Percentiles rank a stretch among this genome's conserved stretches.
phyloP scores from a whole-genome alignment of 345 rosid genomes.

The Clausena lansium region DNA sequence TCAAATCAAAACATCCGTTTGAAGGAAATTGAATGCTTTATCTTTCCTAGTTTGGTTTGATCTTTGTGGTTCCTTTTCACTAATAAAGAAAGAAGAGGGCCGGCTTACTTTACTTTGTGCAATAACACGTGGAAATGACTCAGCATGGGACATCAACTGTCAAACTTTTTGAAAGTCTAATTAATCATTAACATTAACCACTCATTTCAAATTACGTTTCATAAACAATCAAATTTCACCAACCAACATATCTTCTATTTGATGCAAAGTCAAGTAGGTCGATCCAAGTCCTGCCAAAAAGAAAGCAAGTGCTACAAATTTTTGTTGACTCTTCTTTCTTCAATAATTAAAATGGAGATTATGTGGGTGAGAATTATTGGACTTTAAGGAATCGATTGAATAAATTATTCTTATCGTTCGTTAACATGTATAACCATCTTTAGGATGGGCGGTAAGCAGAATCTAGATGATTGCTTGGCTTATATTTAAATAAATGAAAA shows the following conservation, averaged over 20 bases:
- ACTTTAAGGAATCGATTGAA: constrained; percentile 6
- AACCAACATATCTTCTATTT: not conserved
- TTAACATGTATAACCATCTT: not conserved
- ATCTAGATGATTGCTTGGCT: constrained; percentile 18
- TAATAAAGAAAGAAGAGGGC: not conserved
- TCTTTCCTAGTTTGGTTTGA: not conserved
- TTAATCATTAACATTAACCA: not conserved
- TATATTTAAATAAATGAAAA: not conserved
- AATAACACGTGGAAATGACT: constrained; percentile 22
- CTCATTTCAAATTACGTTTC: not conserved
- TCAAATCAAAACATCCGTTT: not conserved
- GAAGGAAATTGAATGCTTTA: not conserved
- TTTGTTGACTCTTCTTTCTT: constrained; percentile 4
- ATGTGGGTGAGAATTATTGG: not conserved
- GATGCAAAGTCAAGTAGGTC: not conserved
- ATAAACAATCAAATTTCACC: constrained; percentile 12
- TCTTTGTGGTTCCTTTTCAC: not conserved
- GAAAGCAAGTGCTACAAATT: not conserved
- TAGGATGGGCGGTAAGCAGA: constrained; percentile 17
- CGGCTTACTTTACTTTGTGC: not conserved
- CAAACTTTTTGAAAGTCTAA: not conserved
- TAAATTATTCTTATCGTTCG: no score
- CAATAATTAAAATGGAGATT: constrained; percentile 11
- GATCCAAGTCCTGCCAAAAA: constrained; percentile 19
- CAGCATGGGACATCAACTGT: constrained; percentile 16